Base-by-base conservation (phyloP, 441 rosid species). In the Gossypium trilobum region DNA sequence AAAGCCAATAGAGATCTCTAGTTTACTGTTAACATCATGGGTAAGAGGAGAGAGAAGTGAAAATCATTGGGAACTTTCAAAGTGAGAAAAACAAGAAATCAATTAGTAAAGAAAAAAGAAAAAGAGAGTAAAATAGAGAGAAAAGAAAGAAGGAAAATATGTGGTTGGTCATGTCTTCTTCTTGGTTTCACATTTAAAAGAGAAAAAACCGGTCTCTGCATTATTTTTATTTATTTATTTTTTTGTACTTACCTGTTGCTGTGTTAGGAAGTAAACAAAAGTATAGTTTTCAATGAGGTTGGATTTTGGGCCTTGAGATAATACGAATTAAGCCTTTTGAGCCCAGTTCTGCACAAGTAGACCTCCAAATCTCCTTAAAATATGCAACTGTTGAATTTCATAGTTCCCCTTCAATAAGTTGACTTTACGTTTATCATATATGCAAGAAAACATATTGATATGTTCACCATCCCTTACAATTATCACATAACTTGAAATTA, bases 1-100 rank as follows among this genome's bases (percentile, higher is more conserved):
- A 10, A 10, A 56, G 61, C n/a, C 29, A 20, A 10, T 3, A 56
- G 27, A 22, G 60, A 56, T 56, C 14, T 55, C 27, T 55, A 55
- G 59, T 19, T 55, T 55, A 56, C 14, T 56, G 14, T 56, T 56
- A 56, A 23, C 33, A 56, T 23, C 10, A 6, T 54, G 58, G 58
- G n/a, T 56, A 23, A 56, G 61, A 27, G 25, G 61, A 55, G 59
- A 55, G 59, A 55, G 23, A 56, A 33, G 61, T 56, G 61, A 56
- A 56, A 56, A 10, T 11, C 61, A 23, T 56, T 56, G 61, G 7
- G 61, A 56, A 22, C n/a, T 56, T 56, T 56, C 31, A 22, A 56
- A 23, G 31, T 4, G 31, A 22, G 33, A 56, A 56, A 56, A 22
- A 10, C 2, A 5, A 14, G 10, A 17, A 52, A 17, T 16, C 23